phyloP scores from a whole-genome alignment of 2,329 filamentous ascomycete genomes.

The Penicillium sp. region DNA sequence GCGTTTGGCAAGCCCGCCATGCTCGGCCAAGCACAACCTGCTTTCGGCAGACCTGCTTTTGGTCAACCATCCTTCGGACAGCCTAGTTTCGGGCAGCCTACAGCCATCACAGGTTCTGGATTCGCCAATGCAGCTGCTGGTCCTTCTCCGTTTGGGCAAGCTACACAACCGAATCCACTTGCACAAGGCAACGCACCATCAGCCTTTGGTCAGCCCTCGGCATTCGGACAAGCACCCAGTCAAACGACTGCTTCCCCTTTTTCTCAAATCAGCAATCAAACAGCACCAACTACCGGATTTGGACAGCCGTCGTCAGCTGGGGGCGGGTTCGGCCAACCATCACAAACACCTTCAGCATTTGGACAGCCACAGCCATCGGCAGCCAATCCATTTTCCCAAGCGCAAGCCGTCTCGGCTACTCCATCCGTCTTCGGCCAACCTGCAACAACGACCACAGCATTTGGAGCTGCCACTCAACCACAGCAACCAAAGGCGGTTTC shows the following conservation, averaged over 20 bases:
- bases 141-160: conserved; percentile 43
- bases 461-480: conserved; percentile 24
- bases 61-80: conserved; percentile 44
- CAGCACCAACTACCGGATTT: conserved; percentile 18
- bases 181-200: not conserved
- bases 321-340: conserved; percentile 7
- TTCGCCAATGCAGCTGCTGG: conserved; percentile 35
- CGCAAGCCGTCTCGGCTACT: conserved; percentile 24
- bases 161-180: conserved; percentile 9
- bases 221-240: conserved; percentile 44
- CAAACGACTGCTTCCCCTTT: conserved; percentile 31
- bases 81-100: conserved; percentile 25
- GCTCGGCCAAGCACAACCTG: conserved; percentile 29
- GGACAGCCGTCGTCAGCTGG: conserved; percentile 6
- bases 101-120: conserved; percentile 21
- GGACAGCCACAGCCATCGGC: conserved; percentile 20
- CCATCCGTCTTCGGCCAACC: conserved; percentile 28
- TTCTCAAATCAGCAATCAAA: conserved; percentile 17
- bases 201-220: conserved; percentile 8
- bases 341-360: conserved; percentile 23
- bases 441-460: conserved; percentile 20
- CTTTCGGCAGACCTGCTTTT: conserved; percentile 38
- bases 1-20: conserved; percentile 22
- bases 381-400: conserved; percentile 21
- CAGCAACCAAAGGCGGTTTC: conserved; percentile 20